A percentile compares a stretch with the other conserved stretches of the same genome.
Conservation (phyloP, 2,329 filamentous ascomycete species). For the Xylariales sp. region DNA sequence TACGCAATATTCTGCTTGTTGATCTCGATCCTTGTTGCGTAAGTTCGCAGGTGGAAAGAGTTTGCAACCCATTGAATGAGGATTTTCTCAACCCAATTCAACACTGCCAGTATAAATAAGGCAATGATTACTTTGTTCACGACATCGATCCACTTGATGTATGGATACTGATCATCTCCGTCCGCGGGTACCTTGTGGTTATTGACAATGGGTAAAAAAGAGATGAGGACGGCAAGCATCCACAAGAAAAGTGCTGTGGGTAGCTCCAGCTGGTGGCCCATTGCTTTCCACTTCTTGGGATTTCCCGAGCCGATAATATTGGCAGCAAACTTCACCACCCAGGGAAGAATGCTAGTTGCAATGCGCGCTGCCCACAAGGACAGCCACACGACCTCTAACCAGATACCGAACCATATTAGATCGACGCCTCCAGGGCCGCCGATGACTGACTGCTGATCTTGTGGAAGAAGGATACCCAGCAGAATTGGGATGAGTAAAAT, state of each 20-base stretch:
- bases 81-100: conserved; percentile 90
- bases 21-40: conserved; percentile 83
- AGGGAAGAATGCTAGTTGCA: conserved; percentile 45
- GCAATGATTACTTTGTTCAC: conserved; percentile 84
- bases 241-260: conserved; percentile 86
- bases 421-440: conserved; percentile 68
- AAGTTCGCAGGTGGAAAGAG: conserved; percentile 87
- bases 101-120: conserved; percentile 70
- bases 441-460: conserved; percentile 40
- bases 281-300: conserved; percentile 87
- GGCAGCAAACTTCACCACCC: conserved; percentile 46
- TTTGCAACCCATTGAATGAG: conserved; percentile 93
- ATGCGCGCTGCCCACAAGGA: conserved; percentile 75
- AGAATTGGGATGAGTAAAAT: conserved; percentile 66
- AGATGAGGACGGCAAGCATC: conserved; percentile 82
- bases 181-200: conserved; percentile 26
- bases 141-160: conserved; percentile 66
- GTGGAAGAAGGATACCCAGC: conserved; percentile 55
- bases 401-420: conserved; percentile 89
- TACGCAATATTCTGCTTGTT: conserved; percentile 86
- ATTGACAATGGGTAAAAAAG: conserved; percentile 78
- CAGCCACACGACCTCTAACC: conserved; percentile 91
- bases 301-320: conserved; percentile 78
- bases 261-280: conserved; percentile 80
- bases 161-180: conserved; percentile 41